Evolutionary conservation across 208 protist species (phyloP).

Genomic region (Zelonia costaricensis): DNA sequence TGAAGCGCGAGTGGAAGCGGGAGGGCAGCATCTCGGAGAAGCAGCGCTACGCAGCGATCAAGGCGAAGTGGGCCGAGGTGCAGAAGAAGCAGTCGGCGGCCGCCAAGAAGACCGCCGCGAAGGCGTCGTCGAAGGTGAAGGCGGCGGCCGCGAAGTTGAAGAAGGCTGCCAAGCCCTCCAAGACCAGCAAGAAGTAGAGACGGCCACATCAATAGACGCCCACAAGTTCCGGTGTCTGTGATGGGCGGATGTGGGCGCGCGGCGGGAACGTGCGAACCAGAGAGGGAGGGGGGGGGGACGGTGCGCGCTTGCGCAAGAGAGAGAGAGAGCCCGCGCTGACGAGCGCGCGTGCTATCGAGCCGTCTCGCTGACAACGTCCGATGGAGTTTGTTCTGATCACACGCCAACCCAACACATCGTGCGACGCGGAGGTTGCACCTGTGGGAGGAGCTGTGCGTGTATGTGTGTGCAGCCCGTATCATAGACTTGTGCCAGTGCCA

Average conservation of each 20-base stretch:
- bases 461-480: neutral
- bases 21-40: constrained; percentile 20
- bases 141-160: constrained; percentile 18
- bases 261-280: too few relatives aligned
- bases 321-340: too few relatives aligned
- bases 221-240: neutral
- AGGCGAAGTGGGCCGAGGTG: constrained; percentile 17
- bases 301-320: too few relatives aligned
- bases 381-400: too few relatives aligned
- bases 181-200: neutral
- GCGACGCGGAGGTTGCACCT: neutral
- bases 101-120: constrained; percentile 9
- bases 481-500: constrained; percentile 7
- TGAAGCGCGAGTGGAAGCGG: constrained; percentile 39
- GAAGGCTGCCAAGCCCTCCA: constrained; percentile 15
- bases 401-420: neutral
- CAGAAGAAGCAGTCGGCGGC: constrained; percentile 21
- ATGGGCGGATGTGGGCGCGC: too few relatives aligned
- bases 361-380: too few relatives aligned
- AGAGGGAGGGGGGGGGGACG: too few relatives aligned
- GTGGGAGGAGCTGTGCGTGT: neutral
- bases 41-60: constrained; percentile 3
- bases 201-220: neutral
- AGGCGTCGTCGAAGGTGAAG: constrained; percentile 32
- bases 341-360: too few relatives aligned